Evolutionary conservation across 768 basidiomycete genomes (phyloP), one percentile per base, ranked within the genome.

Genomic region (Pleurotus sapidus): DNA sequence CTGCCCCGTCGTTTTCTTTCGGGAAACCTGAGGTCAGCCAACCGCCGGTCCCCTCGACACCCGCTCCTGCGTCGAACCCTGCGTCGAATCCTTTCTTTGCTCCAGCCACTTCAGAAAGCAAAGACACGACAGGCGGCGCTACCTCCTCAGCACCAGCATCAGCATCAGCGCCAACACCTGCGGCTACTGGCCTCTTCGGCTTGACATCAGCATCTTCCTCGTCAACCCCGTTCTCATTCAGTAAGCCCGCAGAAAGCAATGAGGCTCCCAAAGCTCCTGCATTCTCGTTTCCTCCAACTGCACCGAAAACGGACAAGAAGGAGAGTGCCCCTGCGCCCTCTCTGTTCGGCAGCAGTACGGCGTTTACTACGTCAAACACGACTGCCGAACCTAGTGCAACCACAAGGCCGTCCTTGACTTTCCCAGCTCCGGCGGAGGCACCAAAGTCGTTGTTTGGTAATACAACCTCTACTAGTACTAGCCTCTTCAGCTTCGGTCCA

Each of bases 391-490:
- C 53, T 53, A 57, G 49, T 51, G 46, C 57, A 14, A 46, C 57
- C 14, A 23, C 42, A 45, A 54, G 40, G 20, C 37, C 51, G 3
- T 18, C 24, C 4, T 7, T 24, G 14, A 34, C 37, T 17, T 48
- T 68, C 14, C 47, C 69, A 15, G 42, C 68, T 7, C 38, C 55
- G 48, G 58, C 57, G 7, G 76, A 81, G 23, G 63, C 72, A 0
- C 67, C 78, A 0, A 81, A 83, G 62, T 69, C 80, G 2, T 25
- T 72, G 5, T 82, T 84, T 47, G 71, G 74, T 54, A 17, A 50
- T 7, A 27, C 51, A 15, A 42, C 49, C 49, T 9, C 49, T 12
- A 17, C 9, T 24, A 39, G 38, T 24, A 23, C 51, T 9, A 66
- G 47, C 27, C 59, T 59, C 20, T 63, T 64, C 46, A 14, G 38